Evolutionary conservation across 345 rosid genomes (phyloP), one percentile per base, ranked within the genome.

Genomic region (Eucalyptus erythrocorys): DNA sequence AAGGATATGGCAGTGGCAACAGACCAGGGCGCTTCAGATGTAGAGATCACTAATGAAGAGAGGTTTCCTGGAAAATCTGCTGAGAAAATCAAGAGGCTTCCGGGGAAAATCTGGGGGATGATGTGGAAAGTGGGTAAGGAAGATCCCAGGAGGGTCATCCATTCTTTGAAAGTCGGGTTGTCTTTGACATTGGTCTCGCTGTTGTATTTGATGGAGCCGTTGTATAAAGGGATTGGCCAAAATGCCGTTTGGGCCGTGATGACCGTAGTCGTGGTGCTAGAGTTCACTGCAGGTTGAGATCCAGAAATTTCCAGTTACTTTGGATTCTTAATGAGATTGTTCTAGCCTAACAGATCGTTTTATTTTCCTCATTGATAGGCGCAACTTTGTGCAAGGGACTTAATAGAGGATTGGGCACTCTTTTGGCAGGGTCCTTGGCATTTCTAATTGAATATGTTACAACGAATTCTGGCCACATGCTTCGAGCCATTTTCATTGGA

Each of bases 251-350:
- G 99, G 98, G 96, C 98, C 27, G 97, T 95, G 89, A 92, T 96
- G 97, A 96, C 99, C 27, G 98, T 97, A 48, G 97, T 97, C 37
- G 97, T 97, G 84, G 99, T 96, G 71, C 94, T 96, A 7, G 99
- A 96, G 92, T 97, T 94, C 88, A 94, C 96, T 55, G 96, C 94
- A 13, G 99, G 99, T 95, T 24, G 30, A 76, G 15, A 80, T 26
- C 47, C 30, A 40, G 30, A n/a, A 48, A 21, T 71, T 19, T 34
- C 49, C 53, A 66, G 27, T 30, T 30, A 48, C 87, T 86, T 37
- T 6, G 82, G 82, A 76, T 76, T 37, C 14, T 13, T 47, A 47
- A 34, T 32, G 85, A n/a, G 19, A 12, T n/a, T 87, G 40, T 84
- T 17, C 7, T 88, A 66, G 34, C 14, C 22, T 51, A 17, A 64